Evolutionary conservation across 495 filamentous ascomycete species (phyloP), one percentile per base, ranked within the genome.

Genomic region (Aspergillus affinis): DNA sequence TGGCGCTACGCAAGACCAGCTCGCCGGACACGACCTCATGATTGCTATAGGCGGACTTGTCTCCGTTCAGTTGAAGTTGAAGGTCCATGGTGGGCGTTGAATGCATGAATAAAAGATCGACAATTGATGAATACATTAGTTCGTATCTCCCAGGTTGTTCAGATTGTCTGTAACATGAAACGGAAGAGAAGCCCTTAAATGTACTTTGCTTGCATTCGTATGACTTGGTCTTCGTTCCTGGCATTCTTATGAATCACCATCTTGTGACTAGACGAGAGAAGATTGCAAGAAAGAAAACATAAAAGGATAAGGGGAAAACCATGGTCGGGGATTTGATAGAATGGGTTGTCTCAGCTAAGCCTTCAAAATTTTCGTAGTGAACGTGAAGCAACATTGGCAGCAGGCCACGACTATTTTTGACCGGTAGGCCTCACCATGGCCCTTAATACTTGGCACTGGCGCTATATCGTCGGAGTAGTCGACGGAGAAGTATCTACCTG

Each of bases 11-110:
- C 2, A 60, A 15, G 2, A 60, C 10, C 4, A 60, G 26, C 13
- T 60, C 17, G 0, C 53, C 57, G 15, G 53, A 56, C 32, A 60
- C 48, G 10, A 21, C 48, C 19, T 63, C 57, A 6, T 49, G 17
- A 13, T 59, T 55, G 19, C 32, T 63, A 46, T 44, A 63, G 15
- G 29, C 47, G 4, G 45, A 6, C 4, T 48, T 10, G 2, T 60
- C 48, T n/a, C 17, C 19, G 41, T 53, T 54, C 15, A 60, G 21
- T 23, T 59, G 27, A 29, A 63, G 32, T 3, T 55, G 52, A 6
- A 59, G 23, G 8, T 55, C 48, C 26, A 64, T 59, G 19, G 10
- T 12, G 17, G 27, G 12, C 21, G 13, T 44, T 10, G 6, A 44
- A 21, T 21, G 21, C 12, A 32, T 18, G 17, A 7, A 41, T 2